A percentile compares a stretch with the other conserved stretches of the same genome.
These are phyloP conservation scores for Ustilago sp. DNA, from an alignment of 1,284 basidiomycete species.

Conservation along the genomic window DNA sequence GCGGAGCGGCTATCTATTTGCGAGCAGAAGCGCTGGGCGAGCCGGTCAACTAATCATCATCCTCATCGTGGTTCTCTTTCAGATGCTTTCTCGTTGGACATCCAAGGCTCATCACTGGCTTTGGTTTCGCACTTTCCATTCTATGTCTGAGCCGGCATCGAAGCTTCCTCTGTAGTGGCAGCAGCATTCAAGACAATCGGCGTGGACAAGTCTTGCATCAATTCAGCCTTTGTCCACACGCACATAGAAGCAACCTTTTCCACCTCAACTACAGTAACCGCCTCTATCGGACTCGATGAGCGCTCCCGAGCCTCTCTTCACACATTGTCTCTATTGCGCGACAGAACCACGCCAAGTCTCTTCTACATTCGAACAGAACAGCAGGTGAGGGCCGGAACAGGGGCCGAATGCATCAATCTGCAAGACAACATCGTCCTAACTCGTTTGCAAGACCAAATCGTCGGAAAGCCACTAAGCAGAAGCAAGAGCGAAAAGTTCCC, in stretches of 20 bases:
- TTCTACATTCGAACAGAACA: background rate
- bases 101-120: background rate
- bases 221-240: slow-evolving; percentile 13
- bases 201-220: slow-evolving; percentile 1
- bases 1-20: slow-evolving; percentile 3
- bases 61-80: background rate
- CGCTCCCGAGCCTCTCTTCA: background rate
- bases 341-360: background rate
- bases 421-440: background rate
- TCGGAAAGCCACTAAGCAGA: background rate
- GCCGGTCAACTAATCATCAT: slow-evolving; percentile 10
- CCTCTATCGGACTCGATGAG: background rate
- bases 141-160: background rate
- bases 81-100: background rate
- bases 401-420: background rate
- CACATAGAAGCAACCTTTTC: background rate
- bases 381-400: background rate
- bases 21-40: background rate
- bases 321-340: background rate
- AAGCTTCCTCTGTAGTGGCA: background rate
- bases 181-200: background rate
- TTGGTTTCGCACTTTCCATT: background rate
- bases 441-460: background rate
- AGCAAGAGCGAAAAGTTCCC: slow-evolving; percentile 1
- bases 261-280: background rate